A percentile compares a stretch with the other conserved stretches of the same genome.
Evolutionary conservation across 2,329 filamentous ascomycete genomes (phyloP).

Genomic region (Aspergillus uvarum): DNA sequence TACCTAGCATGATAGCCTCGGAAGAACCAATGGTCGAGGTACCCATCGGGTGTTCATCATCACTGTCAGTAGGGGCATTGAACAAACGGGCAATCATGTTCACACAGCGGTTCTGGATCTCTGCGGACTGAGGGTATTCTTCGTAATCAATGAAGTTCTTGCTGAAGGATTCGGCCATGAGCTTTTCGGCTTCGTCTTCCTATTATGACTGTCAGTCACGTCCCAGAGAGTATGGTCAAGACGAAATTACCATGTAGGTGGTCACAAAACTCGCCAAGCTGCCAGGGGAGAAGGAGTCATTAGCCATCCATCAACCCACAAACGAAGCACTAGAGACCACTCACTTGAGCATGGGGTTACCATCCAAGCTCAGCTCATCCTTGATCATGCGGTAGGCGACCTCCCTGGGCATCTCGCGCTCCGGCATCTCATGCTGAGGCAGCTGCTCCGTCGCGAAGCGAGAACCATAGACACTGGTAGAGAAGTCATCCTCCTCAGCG

Average conservation of each 20-base stretch:
- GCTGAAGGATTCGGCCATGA: slow-evolving; percentile 87
- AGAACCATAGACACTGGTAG: slow-evolving; percentile 83
- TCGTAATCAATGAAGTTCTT: slow-evolving; percentile 96
- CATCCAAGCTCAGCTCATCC: slow-evolving; percentile 88
- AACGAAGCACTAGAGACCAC: slow-evolving; percentile 9
- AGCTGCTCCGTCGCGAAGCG: slow-evolving; percentile 78
- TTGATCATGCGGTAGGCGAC: slow-evolving; percentile 97
- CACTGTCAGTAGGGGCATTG: slow-evolving; percentile 65
- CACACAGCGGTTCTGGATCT: slow-evolving; percentile 89
- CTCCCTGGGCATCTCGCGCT: slow-evolving; percentile 83
- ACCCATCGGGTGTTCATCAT: slow-evolving; percentile 68
- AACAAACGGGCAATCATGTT: slow-evolving; percentile 89
- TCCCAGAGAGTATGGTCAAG: not conserved
- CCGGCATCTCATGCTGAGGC: slow-evolving; percentile 82
- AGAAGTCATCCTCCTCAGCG: slow-evolving; percentile 53
- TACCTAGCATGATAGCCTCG: slow-evolving; percentile 59
- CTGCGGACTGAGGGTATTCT: slow-evolving; percentile 76
- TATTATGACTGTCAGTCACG: slow-evolving; percentile 34
- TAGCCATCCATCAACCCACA: not conserved
- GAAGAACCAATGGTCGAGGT: slow-evolving; percentile 88
- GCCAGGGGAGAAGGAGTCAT: slow-evolving; percentile 7
- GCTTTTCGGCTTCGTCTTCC: slow-evolving; percentile 93
- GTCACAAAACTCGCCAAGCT: slow-evolving; percentile 92
- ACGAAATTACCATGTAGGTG: slow-evolving; percentile 76
- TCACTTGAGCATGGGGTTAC: slow-evolving; percentile 75